Conservation (phyloP, 2,329 filamentous ascomycete species). For the Fusarium nygamai region DNA sequence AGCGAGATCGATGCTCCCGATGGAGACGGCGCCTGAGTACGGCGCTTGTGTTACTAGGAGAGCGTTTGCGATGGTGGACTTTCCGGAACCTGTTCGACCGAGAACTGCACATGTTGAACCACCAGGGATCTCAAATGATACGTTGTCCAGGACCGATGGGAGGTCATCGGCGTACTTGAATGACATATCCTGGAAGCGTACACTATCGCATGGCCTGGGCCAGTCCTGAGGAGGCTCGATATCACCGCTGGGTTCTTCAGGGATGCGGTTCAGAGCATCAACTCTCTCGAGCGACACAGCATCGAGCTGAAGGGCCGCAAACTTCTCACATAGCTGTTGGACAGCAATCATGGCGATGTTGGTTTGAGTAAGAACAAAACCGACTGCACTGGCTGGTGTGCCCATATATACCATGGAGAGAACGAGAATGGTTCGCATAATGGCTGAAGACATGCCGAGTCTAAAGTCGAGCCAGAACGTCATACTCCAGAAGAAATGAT, state of each 20-base stretch:
- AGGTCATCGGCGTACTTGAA: slow-evolving; percentile 83
- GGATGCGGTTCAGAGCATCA: slow-evolving; percentile 81
- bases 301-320: slow-evolving; percentile 89
- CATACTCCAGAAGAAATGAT: slow-evolving; percentile 94
- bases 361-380: slow-evolving; percentile 77
- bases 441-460: slow-evolving; percentile 69
- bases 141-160: slow-evolving; percentile 74
- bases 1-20: slow-evolving; percentile 64
- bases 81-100: slow-evolving; percentile 86
- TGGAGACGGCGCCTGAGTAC: slow-evolving; percentile 59
- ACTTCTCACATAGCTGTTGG: slow-evolving; percentile 75
- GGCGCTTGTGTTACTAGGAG: slow-evolving; percentile 67
- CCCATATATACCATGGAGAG: slow-evolving; percentile 77
- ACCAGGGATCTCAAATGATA: slow-evolving; percentile 77
- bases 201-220: slow-evolving; percentile 77
- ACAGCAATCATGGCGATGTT: slow-evolving; percentile 50
- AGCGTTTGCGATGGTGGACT: slow-evolving; percentile 77
- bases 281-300: slow-evolving; percentile 91
- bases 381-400: slow-evolving; percentile 81
- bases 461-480: slow-evolving; percentile 87
- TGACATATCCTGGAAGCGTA: slow-evolving; percentile 80
- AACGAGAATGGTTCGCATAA: slow-evolving; percentile 79
- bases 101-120: slow-evolving; percentile 73
- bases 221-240: slow-evolving; percentile 78
- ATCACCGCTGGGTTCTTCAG: slow-evolving; percentile 76